Conservation (phyloP, 164 flowering plant genomes). For the Sedum album region DNA sequence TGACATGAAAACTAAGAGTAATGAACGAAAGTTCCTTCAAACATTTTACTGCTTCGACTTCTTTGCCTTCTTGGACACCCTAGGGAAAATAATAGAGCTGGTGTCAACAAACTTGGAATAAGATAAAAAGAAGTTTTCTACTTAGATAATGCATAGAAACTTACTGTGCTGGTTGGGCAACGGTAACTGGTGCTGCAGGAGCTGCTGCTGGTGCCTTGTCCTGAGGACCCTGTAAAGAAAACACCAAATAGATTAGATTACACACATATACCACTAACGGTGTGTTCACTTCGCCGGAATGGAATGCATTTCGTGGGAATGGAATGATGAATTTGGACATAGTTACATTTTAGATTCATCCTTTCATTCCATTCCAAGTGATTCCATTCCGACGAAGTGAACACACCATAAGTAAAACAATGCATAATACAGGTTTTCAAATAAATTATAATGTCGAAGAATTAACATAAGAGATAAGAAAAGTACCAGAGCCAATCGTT, state of each 20-base stretch:
- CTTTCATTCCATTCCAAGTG: no score
- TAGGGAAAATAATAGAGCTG: conserved; percentile 11
- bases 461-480: neutral
- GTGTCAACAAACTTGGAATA: neutral
- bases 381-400: no score
- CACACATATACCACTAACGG: neutral
- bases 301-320: no score
- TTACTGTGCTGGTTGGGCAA: conserved; percentile 36
- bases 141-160: conserved; percentile 8
- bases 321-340: no score
- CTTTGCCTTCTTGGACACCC: conserved; percentile 45
- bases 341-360: no score
- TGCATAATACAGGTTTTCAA: no score
- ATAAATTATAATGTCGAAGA: no score
- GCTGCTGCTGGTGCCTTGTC: conserved; percentile 2
- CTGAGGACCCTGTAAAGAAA: neutral
- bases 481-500: conserved; percentile 60
- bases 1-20: neutral
- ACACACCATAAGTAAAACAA: no score
- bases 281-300: no score
- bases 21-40: no score
- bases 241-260: neutral
- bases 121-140: no score
- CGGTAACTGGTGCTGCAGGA: neutral
- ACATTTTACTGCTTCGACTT: no score